A percentile compares a stretch with the other conserved stretches of the same genome.
phyloP scores from a whole-genome alignment of 345 rosid genomes.

The Salix brachista region DNA sequence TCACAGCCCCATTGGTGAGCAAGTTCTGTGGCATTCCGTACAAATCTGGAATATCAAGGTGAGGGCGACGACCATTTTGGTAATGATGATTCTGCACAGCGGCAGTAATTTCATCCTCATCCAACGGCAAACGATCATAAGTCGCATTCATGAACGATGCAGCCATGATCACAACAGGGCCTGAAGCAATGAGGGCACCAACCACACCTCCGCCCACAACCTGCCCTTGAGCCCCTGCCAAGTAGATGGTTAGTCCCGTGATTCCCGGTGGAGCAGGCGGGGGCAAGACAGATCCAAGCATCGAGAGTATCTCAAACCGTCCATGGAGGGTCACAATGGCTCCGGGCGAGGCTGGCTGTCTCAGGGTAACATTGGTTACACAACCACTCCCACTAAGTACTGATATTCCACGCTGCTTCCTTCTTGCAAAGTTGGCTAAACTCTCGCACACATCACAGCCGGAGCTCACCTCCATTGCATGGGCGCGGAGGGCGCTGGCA shows the following conservation, averaged over 20 bases:
- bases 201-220: conserved; percentile 88
- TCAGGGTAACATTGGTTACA: conserved; percentile 77
- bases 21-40: conserved; percentile 69
- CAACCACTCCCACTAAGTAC: conserved; percentile 82
- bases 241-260: conserved; percentile 75
- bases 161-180: conserved; percentile 87
- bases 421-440: conserved; percentile 63
- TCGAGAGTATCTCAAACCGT: conserved; percentile 86
- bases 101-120: conserved; percentile 55
- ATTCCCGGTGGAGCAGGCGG: conserved; percentile 89
- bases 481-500: conserved; percentile 75
- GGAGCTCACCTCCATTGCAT: conserved; percentile 88
- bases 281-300: conserved; percentile 87
- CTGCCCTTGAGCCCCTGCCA: conserved; percentile 94
- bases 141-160: conserved; percentile 92
- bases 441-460: conserved; percentile 83
- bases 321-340: conserved; percentile 88
- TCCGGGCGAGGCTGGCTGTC: conserved; percentile 79
- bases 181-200: conserved; percentile 82
- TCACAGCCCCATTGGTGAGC: conserved; percentile 47
- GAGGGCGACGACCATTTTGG: conserved; percentile 55
- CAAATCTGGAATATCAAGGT: conserved; percentile 51
- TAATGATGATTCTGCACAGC: conserved; percentile 50
- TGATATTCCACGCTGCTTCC: conserved; percentile 79
- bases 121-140: conserved; percentile 81